Evolutionary conservation across 208 protist species (phyloP), one percentile per base, ranked within the genome.

Genomic region (Crithidia fasciculata): DNA sequence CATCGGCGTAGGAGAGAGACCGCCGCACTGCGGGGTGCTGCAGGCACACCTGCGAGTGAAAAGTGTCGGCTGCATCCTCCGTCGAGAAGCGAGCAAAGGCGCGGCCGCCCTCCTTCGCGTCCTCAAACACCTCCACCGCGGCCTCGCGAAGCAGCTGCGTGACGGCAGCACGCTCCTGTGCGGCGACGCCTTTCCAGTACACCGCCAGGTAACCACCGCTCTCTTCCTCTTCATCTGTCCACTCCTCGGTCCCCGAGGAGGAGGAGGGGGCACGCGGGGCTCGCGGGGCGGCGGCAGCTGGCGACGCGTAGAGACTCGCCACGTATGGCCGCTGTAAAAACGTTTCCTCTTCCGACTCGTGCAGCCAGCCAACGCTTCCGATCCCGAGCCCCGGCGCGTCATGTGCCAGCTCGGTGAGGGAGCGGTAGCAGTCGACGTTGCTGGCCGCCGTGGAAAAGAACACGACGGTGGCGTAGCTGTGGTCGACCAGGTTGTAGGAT

Each of bases 81-180:
- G 59, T 70, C 2, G 36, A 6, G 64, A 87, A 92, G 13, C 78
- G 66, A 9, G 91, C n/a, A 75, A 94, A 94, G 16, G 78, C 78
- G 3, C 91, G 75, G 0, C 88, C 91, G n/a, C 88, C 88, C 57
- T 91, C 83, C 61, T 88, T 85, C 2, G 63, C 58, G 78, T 95
- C 91, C n/a, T 77, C 63, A 49, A 89, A 91, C 15, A 71, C 68
- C 28, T 91, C 77, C 18, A 60, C 10, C 5, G 80, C 69, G 2
- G 78, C 70, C 10, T 36, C n/a, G 8, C 41, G 36, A 12, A 76
- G 78, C 62, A 69, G 78, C 15, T 54, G 41, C 62, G 19, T 39
- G 8, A 83, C 59, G 15, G 28, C 58, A 12, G 37, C 55, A 5
- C 70, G 69, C 36, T 81, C 69, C 43, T 15, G 50, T 43, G 50